Conservation (phyloP, 768 basidiomycete species). For the Suillus americanus region DNA sequence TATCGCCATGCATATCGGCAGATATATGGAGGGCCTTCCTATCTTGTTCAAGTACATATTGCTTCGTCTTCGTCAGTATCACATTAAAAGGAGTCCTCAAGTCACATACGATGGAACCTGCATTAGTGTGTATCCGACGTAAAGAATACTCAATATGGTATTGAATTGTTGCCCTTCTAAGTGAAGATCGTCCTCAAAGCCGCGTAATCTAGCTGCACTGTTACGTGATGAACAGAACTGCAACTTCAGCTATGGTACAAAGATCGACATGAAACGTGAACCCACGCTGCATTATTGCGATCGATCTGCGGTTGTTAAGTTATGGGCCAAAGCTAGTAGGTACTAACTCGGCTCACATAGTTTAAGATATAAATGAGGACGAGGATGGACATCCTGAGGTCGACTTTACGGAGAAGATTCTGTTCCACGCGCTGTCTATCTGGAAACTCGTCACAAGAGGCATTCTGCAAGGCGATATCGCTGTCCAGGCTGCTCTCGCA, state of each 20-base stretch:
- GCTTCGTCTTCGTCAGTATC: slow-evolving; percentile 33
- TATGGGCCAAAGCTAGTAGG: not conserved
- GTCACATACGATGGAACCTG: slow-evolving; percentile 68
- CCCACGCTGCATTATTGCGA: slow-evolving; percentile 68
- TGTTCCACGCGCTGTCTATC: slow-evolving; percentile 40
- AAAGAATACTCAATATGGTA: slow-evolving; percentile 65
- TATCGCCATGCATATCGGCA: slow-evolving; percentile 64
- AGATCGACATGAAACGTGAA: slow-evolving; percentile 3
- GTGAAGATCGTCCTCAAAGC: slow-evolving; percentile 67
- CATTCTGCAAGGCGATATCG: not conserved
- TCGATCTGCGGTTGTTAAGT: slow-evolving; percentile 47
- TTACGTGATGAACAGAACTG: not conserved
- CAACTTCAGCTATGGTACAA: not conserved
- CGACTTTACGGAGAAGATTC: slow-evolving; percentile 39
- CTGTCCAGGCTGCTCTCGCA: not conserved
- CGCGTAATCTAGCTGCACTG: slow-evolving; percentile 71
- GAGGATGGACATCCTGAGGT: slow-evolving; percentile 35
- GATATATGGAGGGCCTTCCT: slow-evolving; percentile 67
- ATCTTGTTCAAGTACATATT: slow-evolving; percentile 71
- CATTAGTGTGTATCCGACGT: slow-evolving; percentile 76
- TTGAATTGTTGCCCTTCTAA: slow-evolving; percentile 64
- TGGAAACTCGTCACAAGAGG: not conserved
- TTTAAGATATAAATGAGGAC: slow-evolving; percentile 36
- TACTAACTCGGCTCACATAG: slow-evolving; percentile 24
- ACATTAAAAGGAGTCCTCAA: slow-evolving; percentile 1